Evolutionary conservation across 2,329 filamentous ascomycete species (phyloP), one percentile per base, ranked within the genome.

Genomic region (Diaporthe velutina): DNA sequence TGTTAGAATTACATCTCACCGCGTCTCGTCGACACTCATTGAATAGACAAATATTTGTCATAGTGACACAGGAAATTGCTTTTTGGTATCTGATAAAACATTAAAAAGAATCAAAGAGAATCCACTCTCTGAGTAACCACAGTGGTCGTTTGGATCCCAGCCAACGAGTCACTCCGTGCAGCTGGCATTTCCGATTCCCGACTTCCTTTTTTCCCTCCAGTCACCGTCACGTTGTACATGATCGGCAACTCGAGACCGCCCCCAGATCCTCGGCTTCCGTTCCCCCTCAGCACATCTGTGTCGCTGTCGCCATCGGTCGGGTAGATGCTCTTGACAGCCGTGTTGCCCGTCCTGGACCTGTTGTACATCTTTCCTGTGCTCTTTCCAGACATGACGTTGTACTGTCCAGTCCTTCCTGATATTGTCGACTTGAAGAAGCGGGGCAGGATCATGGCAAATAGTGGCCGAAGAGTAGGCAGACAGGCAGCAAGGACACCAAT

Each of bases 401-500:
- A 68, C n/a, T 71, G 4, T 38, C 68, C 70, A 58, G 45, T 35
- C n/a, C 58, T 25, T 28, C 57, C 28, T 30, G 71, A 30, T 33
- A 67, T 15, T 15, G 72, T 74, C 9, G 74, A 72, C 61, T 70
- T 74, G 73, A 80, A 78, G 57, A 79, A 42, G 13, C 77, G 74
- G 1, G 79, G 79, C 12, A 80, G 61, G 28, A 77, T 48, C 1
- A 75, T 71, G 35, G 76, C 75, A n/a, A 81, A 73, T 15, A 81
- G 76, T 0, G 80, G 80, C 15, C 79, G 79, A 2, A 82, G 79
- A 2, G 80, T 81, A 2, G 80, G 80, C 17, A 82, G 76, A 61
- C 79, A 79, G 1, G 80, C 79, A 7, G 79, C 78, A 7, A 80
- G 55, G 12, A 81, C 79, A 9, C 79, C 80, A 12, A 79, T 79